phyloP scores from a whole-genome alignment of 768 basidiomycete species.

The Tricholoma hemisulphureum region DNA sequence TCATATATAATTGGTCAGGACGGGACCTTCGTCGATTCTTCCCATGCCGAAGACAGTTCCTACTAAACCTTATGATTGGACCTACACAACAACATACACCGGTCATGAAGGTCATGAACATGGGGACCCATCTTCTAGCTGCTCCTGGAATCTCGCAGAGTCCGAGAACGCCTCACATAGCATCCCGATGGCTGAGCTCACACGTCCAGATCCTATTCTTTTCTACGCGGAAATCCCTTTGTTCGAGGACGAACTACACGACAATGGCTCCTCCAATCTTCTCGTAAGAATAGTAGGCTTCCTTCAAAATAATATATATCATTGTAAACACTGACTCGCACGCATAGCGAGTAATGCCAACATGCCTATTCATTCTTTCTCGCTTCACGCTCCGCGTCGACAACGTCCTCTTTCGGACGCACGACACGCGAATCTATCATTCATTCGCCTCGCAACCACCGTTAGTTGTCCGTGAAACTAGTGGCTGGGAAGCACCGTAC shows the following conservation, averaged over 20 bases:
- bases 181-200: constrained; percentile 84
- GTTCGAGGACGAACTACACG: constrained; percentile 96
- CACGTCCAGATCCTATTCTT: constrained; percentile 91
- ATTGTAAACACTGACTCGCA: not conserved
- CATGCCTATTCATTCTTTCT: constrained; percentile 85
- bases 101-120: constrained; percentile 67
- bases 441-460: constrained; percentile 64
- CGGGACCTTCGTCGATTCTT: constrained; percentile 58
- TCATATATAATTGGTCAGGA: constrained; percentile 39
- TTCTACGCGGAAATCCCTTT: constrained; percentile 95
- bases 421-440: constrained; percentile 89
- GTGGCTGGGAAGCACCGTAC: constrained; percentile 92
- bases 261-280: constrained; percentile 87
- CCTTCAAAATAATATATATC: not conserved
- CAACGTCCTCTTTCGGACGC: constrained; percentile 85
- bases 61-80: constrained; percentile 96
- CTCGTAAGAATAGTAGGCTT: constrained; percentile 80
- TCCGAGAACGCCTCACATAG: constrained; percentile 52
- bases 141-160: constrained; percentile 54
- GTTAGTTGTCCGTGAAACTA: constrained; percentile 72
- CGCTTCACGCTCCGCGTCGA: constrained; percentile 95
- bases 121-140: constrained; percentile 14
- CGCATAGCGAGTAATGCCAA: constrained; percentile 91
- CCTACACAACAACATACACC: constrained; percentile 86
- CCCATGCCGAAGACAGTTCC: constrained; percentile 70